phyloP scores from a whole-genome alignment of 306 rosid species.

The Abrus pulchellus region DNA sequence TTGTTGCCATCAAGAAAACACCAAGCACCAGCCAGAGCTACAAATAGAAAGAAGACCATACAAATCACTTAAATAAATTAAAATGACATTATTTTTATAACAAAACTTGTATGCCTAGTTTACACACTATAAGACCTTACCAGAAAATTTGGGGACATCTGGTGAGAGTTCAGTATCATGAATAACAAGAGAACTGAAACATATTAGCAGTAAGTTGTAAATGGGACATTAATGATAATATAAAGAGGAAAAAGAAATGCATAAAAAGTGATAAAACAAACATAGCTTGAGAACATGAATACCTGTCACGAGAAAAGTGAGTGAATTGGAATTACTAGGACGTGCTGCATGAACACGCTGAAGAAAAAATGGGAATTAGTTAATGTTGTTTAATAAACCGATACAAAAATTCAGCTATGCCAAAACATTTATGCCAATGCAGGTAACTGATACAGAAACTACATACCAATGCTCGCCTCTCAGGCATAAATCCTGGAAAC shows the following conservation, averaged over 20 bases:
- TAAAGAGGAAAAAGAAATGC: neutral
- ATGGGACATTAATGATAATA: slow-evolving; percentile 29
- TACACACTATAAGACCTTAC: slow-evolving; percentile 56
- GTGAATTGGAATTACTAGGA: slow-evolving; percentile 85
- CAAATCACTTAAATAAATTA: slow-evolving; percentile 27
- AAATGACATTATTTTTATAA: neutral
- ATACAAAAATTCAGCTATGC: neutral
- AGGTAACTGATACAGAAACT: neutral
- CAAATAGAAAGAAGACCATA: slow-evolving; percentile 28
- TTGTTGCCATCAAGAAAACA: slow-evolving; percentile 96
- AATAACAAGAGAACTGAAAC: slow-evolving; percentile 84
- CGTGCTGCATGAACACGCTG: slow-evolving; percentile 78
- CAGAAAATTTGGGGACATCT: slow-evolving; percentile 96
- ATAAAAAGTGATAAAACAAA: slow-evolving; percentile 15
- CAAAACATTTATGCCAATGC: neutral
- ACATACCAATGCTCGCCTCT: slow-evolving; percentile 83
- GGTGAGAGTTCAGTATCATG: slow-evolving; percentile 93
- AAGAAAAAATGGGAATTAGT: slow-evolving; percentile 30
- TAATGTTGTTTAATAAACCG: slow-evolving; percentile 13
- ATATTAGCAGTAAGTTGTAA: slow-evolving; percentile 25
- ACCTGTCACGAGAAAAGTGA: slow-evolving; percentile 97
- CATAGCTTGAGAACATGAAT: slow-evolving; percentile 18
- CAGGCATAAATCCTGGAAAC: slow-evolving; percentile 79
- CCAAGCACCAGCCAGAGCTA: slow-evolving; percentile 98
- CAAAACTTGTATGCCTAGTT: slow-evolving; percentile 21